These are phyloP conservation scores for Erucastrum elatum DNA, from an alignment of 345 rosid species.

Conservation along the genomic window DNA sequence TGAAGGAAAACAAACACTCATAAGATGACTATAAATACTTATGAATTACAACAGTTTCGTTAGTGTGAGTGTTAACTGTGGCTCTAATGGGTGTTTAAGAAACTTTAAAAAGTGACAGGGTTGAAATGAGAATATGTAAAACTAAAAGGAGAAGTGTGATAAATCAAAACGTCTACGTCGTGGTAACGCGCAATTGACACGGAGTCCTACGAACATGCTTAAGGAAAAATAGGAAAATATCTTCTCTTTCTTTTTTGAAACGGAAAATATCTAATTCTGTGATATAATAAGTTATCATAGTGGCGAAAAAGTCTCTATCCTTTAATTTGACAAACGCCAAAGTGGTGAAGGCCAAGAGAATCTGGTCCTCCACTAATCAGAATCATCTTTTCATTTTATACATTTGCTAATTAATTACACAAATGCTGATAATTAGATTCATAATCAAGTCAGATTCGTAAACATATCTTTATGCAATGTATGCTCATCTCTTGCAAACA, in stretches of 20 bases:
- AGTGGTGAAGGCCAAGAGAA: background rate
- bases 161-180: background rate
- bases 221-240: background rate
- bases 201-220: background rate
- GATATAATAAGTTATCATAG: no score
- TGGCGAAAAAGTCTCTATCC: background rate
- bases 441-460: no score
- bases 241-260: background rate
- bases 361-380: background rate
- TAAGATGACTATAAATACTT: no score
- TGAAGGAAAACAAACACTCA: background rate
- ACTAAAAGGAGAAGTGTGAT: background rate
- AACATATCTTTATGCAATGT: background rate
- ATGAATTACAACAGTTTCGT: background rate
- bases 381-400: background rate
- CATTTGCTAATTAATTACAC: no score
- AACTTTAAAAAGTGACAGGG: background rate
- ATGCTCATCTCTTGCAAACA: slow-evolving; percentile 42
- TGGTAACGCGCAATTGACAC: background rate
- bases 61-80: background rate
- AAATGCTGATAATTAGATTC: background rate
- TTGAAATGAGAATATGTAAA: background rate
- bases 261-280: no score
- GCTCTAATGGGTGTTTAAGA: background rate
- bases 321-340: background rate